Evolutionary conservation across 208 protist species (phyloP).

Genomic region (Zelonia costaricensis): DNA sequence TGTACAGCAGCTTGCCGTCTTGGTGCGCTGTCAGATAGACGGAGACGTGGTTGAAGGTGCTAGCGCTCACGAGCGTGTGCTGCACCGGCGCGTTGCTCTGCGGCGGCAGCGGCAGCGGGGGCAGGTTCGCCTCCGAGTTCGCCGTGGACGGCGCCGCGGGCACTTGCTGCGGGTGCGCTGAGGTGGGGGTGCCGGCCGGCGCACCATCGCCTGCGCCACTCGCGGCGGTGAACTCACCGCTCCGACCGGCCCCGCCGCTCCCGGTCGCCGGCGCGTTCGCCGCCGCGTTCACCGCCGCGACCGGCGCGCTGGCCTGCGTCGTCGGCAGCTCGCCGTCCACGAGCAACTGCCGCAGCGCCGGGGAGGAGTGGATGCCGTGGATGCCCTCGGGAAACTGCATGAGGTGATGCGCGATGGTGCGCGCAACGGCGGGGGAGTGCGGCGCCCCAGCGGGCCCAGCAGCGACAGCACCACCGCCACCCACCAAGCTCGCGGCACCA

Average conservation of each 20-base stretch:
- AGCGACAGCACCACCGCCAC: too few relatives aligned
- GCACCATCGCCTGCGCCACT: not conserved
- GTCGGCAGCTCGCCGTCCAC: constrained; percentile 39
- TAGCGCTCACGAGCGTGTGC: constrained; percentile 72
- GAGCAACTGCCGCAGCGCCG: constrained; percentile 44
- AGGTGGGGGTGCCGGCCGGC: not conserved
- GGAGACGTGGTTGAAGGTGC: constrained; percentile 81
- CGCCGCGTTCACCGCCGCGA: constrained; percentile 2
- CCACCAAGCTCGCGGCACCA: not conserved
- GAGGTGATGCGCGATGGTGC: constrained; percentile 43
- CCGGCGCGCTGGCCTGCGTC: constrained; percentile 9
- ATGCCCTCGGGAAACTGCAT: constrained; percentile 70
- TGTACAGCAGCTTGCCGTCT: constrained; percentile 52
- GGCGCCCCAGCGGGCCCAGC: constrained; percentile 11
- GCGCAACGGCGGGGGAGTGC: constrained; percentile 20
- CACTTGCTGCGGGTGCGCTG: not conserved
- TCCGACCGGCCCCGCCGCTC: not conserved
- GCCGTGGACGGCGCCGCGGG: not conserved
- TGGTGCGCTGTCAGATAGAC: constrained; percentile 75
- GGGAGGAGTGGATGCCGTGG: constrained; percentile 57
- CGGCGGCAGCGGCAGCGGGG: constrained; percentile 27
- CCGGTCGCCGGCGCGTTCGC: constrained; percentile 1
- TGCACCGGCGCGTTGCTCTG: constrained; percentile 50
- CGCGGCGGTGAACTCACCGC: not conserved
- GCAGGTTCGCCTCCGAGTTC: constrained; percentile 31